phyloP scores from a whole-genome alignment of 1,139 yeast genomes.

The Spencermartinsiella ligniputridi region DNA sequence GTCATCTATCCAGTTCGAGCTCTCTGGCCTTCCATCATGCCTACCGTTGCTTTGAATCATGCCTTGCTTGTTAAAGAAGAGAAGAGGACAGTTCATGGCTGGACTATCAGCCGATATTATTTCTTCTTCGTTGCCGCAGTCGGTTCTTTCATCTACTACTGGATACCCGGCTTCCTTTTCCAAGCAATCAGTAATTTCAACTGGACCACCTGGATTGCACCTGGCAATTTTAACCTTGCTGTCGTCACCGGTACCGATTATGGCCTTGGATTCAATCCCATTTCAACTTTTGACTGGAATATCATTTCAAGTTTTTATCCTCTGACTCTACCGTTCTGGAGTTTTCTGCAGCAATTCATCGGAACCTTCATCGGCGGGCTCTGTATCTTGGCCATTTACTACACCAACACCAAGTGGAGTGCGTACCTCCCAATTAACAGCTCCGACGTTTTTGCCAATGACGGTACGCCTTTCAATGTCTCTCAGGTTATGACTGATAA shows the following conservation, averaged over 20 bases:
- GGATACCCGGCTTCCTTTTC: slow-evolving; percentile 55
- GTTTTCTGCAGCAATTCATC: slow-evolving; percentile 39
- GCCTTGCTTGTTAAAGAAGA: slow-evolving; percentile 46
- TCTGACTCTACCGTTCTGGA: slow-evolving; percentile 43
- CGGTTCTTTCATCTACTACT: slow-evolving; percentile 46
- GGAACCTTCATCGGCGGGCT: slow-evolving; percentile 43
- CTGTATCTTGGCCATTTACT: slow-evolving; percentile 39
- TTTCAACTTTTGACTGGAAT: slow-evolving; percentile 52
- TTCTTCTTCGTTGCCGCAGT: slow-evolving; percentile 41
- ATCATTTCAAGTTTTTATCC: slow-evolving; percentile 29
- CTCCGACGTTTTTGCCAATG: slow-evolving; percentile 44
- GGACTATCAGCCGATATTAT: slow-evolving; percentile 45
- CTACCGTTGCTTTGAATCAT: slow-evolving; percentile 52
- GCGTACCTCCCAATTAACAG: slow-evolving; percentile 51
- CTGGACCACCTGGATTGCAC: slow-evolving; percentile 64
- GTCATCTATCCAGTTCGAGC: slow-evolving; percentile 54
- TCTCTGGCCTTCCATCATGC: slow-evolving; percentile 55
- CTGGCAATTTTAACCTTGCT: slow-evolving; percentile 50
- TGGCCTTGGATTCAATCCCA: slow-evolving; percentile 58
- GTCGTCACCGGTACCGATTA: slow-evolving; percentile 52
- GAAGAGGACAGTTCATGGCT: slow-evolving; percentile 44
- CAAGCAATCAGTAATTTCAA: slow-evolving; percentile 49
- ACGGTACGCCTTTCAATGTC: slow-evolving; percentile 42
- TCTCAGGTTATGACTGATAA: slow-evolving; percentile 37
- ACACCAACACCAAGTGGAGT: slow-evolving; percentile 49